Evolutionary conservation across 768 basidiomycete genomes (phyloP).

Genomic region (Pleurotus eryngii): DNA sequence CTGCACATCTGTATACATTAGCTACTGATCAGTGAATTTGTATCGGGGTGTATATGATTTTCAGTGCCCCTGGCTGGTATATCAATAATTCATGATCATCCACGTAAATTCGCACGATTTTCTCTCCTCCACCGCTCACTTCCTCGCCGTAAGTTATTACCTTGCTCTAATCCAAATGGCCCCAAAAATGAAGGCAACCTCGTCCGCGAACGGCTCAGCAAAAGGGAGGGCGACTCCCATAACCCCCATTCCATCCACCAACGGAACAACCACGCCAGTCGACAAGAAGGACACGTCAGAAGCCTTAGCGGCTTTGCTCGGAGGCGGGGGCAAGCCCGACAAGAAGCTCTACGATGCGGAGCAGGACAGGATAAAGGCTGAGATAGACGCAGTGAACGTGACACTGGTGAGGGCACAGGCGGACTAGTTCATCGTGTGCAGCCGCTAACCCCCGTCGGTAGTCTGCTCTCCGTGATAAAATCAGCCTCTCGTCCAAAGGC

Average conservation of each 20-base stretch:
- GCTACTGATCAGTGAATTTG: constrained; percentile 3
- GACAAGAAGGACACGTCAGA: constrained; percentile 39
- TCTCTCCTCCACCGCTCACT: constrained; percentile 15
- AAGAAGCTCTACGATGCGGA: constrained; percentile 81
- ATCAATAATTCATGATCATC: not conserved
- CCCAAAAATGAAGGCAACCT: constrained; percentile 51
- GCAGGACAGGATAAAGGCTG: constrained; percentile 75
- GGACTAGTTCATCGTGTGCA: constrained; percentile 1
- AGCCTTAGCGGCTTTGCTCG: constrained; percentile 19
- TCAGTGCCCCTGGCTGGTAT: constrained; percentile 7
- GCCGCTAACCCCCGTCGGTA: constrained; percentile 26
- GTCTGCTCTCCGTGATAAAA: constrained; percentile 74
- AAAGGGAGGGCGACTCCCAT: constrained; percentile 33
- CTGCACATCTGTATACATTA: not conserved
- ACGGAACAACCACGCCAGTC: constrained; percentile 47
- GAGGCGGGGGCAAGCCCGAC: constrained; percentile 67
- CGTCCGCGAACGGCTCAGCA: constrained; percentile 35
- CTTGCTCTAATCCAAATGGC: constrained; percentile 30
- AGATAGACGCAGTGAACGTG: constrained; percentile 79
- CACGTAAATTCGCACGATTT: constrained; percentile 18
- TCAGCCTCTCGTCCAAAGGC: constrained; percentile 58
- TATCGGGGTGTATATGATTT: constrained; percentile 7
- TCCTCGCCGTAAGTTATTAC: constrained; percentile 21
- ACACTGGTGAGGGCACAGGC: constrained; percentile 64
- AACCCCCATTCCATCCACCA: constrained; percentile 39